Conservation (phyloP, 2,329 filamentous ascomycete genomes). For the Elsinoe necatrix region DNA sequence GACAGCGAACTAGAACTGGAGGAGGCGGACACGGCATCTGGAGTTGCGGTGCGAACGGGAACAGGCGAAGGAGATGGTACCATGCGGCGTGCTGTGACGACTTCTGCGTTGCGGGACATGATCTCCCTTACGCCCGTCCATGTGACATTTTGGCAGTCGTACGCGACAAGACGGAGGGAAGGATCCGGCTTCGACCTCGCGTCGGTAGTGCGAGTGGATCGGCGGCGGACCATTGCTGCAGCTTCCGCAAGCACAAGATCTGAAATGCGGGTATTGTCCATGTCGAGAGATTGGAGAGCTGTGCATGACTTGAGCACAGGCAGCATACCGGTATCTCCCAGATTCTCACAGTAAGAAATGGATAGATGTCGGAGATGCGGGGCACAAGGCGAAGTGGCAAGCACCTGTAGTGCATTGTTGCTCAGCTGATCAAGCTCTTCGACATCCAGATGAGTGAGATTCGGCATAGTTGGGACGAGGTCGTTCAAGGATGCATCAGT, state of each 20-base stretch:
- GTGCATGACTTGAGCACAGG: conserved; percentile 70
- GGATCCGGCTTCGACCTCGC: conserved; percentile 35
- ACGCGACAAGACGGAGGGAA: conserved; percentile 70
- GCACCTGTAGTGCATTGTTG: conserved; percentile 63
- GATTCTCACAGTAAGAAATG: conserved; percentile 78
- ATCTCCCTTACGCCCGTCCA: conserved; percentile 89
- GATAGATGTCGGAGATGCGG: conserved; percentile 67
- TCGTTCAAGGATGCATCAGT: conserved; percentile 64
- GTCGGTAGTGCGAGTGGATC: conserved; percentile 34
- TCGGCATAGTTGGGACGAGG: conserved; percentile 65
- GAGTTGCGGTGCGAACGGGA: conserved; percentile 7
- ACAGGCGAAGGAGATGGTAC: not conserved
- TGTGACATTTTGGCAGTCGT: conserved; percentile 85
- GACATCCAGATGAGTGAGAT: conserved; percentile 76
- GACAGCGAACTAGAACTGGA: conserved; percentile 22
- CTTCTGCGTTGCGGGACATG: conserved; percentile 72
- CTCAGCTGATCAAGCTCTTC: conserved; percentile 76
- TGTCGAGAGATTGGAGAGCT: conserved; percentile 61
- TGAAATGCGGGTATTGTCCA: conserved; percentile 90
- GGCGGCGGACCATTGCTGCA: conserved; percentile 63
- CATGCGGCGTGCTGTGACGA: conserved; percentile 41
- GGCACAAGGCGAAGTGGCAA: conserved; percentile 70
- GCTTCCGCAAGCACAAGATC: conserved; percentile 81
- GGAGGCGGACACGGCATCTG: conserved; percentile 24
- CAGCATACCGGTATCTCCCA: conserved; percentile 77